phyloP scores from a whole-genome alignment of 352 stramenopile genomes.

The Plasmopara muralis region DNA sequence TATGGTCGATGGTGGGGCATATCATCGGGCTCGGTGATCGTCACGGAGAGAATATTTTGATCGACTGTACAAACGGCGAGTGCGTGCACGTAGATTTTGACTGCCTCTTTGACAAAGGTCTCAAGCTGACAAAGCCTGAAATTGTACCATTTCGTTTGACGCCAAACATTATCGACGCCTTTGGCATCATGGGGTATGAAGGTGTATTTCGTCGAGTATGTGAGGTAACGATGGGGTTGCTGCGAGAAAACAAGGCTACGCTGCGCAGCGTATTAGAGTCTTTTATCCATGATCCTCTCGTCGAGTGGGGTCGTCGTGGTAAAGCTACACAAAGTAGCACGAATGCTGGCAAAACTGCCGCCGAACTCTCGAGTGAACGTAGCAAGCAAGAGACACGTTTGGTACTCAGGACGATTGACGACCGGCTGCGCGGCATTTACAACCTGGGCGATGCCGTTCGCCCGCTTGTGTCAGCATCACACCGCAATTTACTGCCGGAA shows the following conservation, averaged over 20 bases:
- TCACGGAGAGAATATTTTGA: slow-evolving; percentile 99
- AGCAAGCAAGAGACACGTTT: slow-evolving; percentile 83
- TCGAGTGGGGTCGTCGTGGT: slow-evolving; percentile 84
- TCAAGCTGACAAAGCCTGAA: slow-evolving; percentile 94
- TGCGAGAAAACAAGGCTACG: slow-evolving; percentile 96
- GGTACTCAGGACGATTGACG: slow-evolving; percentile 88
- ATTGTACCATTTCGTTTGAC: slow-evolving; percentile 99
- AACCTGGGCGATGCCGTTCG: slow-evolving; percentile 84
- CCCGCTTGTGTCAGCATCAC: slow-evolving; percentile 50
- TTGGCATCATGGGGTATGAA: slow-evolving; percentile 95
- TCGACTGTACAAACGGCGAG: slow-evolving; percentile 95
- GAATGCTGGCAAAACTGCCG: slow-evolving; percentile 19
- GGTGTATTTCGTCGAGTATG: slow-evolving; percentile 91
- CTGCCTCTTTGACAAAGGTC: slow-evolving; percentile 99
- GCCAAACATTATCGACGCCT: slow-evolving; percentile 99
- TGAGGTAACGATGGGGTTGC: slow-evolving; percentile 86
- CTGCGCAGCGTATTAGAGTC: slow-evolving; percentile 98
- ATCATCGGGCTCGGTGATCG: slow-evolving; percentile 91
- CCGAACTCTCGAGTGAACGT: slow-evolving; percentile 56
- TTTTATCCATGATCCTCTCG: slow-evolving; percentile 98
- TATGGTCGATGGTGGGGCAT: slow-evolving; percentile 97
- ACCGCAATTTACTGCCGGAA: slow-evolving; percentile 54
- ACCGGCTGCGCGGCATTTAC: slow-evolving; percentile 89
- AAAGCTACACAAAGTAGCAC: slow-evolving; percentile 52
- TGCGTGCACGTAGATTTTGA: slow-evolving; percentile 99